Evolutionary conservation across 495 filamentous ascomycete species (phyloP), one percentile per base, ranked within the genome.

Genomic region (Daldinia concentrica): DNA sequence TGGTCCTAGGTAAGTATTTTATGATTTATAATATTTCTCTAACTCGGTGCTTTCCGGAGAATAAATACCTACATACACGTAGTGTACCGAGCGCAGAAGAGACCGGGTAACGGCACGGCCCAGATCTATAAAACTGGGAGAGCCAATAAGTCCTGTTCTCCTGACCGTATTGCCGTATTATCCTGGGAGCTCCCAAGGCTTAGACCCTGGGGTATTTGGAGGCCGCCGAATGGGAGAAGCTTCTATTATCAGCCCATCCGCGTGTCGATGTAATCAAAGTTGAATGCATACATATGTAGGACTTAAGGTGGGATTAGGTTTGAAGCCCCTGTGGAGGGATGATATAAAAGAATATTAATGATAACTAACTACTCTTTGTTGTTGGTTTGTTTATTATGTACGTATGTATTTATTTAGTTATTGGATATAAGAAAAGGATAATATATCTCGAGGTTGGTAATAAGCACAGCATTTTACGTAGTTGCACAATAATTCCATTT

Each of bases 61-160:
- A 59, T 26, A n/a, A 59, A n/a, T 17, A 57, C 32, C 6, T 43
- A 27, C 22, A 2, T 51, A 39, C 27, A 11, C 0, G 11, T 34
- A 24, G 8, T 34, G 14, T 68, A 60, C 34, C 30, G 12, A 55
- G 50, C 24, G 32, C 6, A 27, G 54, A 6, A 43, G 19, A 48
- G 43, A 48, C 43, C 57, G 65, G 70, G 50, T 65, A 66, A 69
- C 66, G 66, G 66, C 62, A 73, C 61, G 58, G 51, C 43, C 41
- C 41, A 65, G 61, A 66, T 39, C 55, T 66, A 41, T 29, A 17
- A 52, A 54, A 45, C 29, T 15, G 41, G 26, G 32, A 55, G 14
- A 62, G 34, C 59, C 59, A 72, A 68, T 68, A 30, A 58, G 17
- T 45, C 19, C 34, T 45, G 36, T 12, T 65, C 39, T 62, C 37